Evolutionary conservation across 2,329 filamentous ascomycete genomes (phyloP), one percentile per base, ranked within the genome.

Genomic region (Arachnopeziza araneosa): DNA sequence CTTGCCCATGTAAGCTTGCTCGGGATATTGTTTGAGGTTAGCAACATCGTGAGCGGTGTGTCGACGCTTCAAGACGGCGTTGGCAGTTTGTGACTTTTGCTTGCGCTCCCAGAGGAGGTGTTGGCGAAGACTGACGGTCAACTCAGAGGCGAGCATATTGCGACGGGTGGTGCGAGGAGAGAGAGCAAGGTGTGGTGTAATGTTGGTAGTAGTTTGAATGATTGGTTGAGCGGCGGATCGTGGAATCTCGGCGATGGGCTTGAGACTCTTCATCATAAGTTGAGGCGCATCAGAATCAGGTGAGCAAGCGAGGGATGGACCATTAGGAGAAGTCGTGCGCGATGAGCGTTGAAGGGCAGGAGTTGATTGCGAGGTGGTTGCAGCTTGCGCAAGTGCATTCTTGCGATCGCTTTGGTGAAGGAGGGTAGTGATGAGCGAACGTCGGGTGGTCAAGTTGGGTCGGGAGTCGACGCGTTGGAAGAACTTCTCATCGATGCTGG

Each of bases 41-140:
- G 90, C 89, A 64, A 97, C 86, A 71, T 97, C 93, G 66, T 93
- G 90, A 1, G 93, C 90, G 8, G 93, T 96, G 73, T 97, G 92
- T 61, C 91, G 83, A 64, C 93, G 86, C 80, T 96, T 96, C 60
- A 96, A 81, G 58, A 93, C 90, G 1, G 93, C 91, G 65, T 93
- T 93, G 69, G 88, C 90, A 8, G 91, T 93, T 36, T 90, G 89
- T 61, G 91, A 91, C 82, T 95, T 96, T 72, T 98, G 93, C 71
- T 96, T 91, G 56, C 95, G 88, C 74, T 99, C 95, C 90, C 91
- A 96, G 19, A 98, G 83, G 19, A 99, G 86, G 69, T 97, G 90
- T 68, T 92, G 90, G 23, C 95, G 86, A 2, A 99, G 85, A 23
- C 91, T 96, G 73, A 96, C 92, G 1, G 93, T 97, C 58, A 99